Evolutionary conservation across 805 yeast species (phyloP), one percentile per base, ranked within the genome.

Genomic region (Pichia nanzhaoensis): DNA sequence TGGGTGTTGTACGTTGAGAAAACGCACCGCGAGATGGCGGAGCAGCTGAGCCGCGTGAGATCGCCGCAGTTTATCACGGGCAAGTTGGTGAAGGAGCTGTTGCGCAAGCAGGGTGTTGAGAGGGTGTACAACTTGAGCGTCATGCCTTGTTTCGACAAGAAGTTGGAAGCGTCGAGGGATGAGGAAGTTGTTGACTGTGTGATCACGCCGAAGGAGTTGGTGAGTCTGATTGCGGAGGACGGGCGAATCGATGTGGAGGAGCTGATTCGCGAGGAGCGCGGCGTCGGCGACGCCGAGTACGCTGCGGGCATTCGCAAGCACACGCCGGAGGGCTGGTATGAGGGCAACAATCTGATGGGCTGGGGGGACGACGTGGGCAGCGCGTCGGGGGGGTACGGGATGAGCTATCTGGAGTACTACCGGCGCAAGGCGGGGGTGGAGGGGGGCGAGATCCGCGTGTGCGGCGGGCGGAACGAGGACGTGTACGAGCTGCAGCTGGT

Each of bases 141-240:
- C 18, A 91, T 91, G 98, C 98, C 99, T 2, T 91, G 98, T 56
- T 93, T 93, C 61, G 99, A 93, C 63, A 93, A 93, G 66, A 93
- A 93, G 63, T 72, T 90, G 35, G 99, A 93, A 66, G 93, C 96
- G 22, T 89, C 95, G 3, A 73, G 98, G 50, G 58, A 50, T 9
- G 19, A 21, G 10, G 61, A 59, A 12, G 96, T 88, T 56, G 97
- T 93, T 12, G 97, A 93, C 61, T 86, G 96, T 67, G 99, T 93
- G 3, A 75, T 93, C 19, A 93, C 99, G 0, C 89, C 98, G 12
- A 82, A 79, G 54, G 99, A 93, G 59, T 65, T 93, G 33, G 73
- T 90, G 1, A 84, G 85, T 47, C 64, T 93, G 63, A 13, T 24
- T 34, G 22, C 21, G 37, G 75, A 75, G 27, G 84, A 80, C 22